Evolutionary conservation across 345 rosid species (phyloP).

Genomic region (Corchorus olitorius): DNA sequence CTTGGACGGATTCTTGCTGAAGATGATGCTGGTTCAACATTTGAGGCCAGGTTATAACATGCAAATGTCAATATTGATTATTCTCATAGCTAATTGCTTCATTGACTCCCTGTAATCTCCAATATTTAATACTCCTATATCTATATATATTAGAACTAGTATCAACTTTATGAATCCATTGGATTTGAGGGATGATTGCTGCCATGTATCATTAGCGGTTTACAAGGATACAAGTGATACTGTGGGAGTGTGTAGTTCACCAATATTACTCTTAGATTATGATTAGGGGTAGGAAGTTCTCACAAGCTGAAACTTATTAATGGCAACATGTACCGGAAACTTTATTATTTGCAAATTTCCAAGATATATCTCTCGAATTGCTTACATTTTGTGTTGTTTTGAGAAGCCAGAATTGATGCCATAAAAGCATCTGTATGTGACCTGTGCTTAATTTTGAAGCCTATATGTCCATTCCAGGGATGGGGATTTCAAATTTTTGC

Average conservation of each 20-base stretch:
- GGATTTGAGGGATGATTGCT: neutral
- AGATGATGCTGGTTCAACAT: neutral
- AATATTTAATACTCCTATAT: neutral
- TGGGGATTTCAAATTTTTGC: neutral
- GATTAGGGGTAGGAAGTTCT: neutral
- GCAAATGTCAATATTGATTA: neutral
- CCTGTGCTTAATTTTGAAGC: neutral
- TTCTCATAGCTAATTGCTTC: constrained; percentile 2
- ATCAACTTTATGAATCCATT: neutral
- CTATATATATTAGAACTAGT: neutral
- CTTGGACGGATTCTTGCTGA: neutral
- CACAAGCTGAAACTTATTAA: constrained; percentile 3
- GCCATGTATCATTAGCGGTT: neutral
- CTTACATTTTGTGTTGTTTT: neutral
- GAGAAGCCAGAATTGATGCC: neutral
- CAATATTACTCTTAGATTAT: constrained; percentile 7
- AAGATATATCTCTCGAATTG: neutral
- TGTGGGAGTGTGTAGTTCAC: neutral
- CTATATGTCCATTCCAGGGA: neutral
- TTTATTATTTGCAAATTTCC: neutral
- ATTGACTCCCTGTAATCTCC: neutral
- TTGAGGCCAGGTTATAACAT: constrained; percentile 8
- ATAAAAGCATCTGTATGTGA: neutral
- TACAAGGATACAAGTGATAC: neutral
- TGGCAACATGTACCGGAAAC: neutral